These are phyloP conservation scores for Paramyrothecium sp. DNA, from an alignment of 2,329 filamentous ascomycete genomes.

Conservation along the genomic window DNA sequence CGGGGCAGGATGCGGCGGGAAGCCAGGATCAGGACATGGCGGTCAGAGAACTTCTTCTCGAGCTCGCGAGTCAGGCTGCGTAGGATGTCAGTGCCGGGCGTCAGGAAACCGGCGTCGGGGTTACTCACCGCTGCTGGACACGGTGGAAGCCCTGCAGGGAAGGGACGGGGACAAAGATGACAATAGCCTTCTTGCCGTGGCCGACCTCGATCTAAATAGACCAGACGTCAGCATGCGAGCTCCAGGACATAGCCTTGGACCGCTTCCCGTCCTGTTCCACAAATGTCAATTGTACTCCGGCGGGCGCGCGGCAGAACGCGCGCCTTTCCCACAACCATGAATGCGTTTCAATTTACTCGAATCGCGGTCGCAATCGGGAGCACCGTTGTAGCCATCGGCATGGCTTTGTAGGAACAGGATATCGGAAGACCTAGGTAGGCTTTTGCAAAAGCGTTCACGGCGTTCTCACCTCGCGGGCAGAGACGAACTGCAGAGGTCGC, in stretches of 20 bases:
- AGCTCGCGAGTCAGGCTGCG: slow-evolving; percentile 96
- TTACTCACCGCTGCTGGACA: slow-evolving; percentile 94
- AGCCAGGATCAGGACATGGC: slow-evolving; percentile 98
- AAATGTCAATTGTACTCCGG: slow-evolving; percentile 40
- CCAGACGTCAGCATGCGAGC: slow-evolving; percentile 73
- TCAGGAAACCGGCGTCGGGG: background rate
- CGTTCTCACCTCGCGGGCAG: slow-evolving; percentile 95
- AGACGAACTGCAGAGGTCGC: slow-evolving; percentile 97
- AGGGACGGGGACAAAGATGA: slow-evolving; percentile 99
- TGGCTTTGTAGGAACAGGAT: slow-evolving; percentile 43
- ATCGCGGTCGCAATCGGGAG: slow-evolving; percentile 18
- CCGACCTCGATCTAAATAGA: slow-evolving; percentile 95
- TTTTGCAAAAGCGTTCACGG: slow-evolving; percentile 20
- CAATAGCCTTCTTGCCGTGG: slow-evolving; percentile 99
- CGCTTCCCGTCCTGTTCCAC: slow-evolving; percentile 74
- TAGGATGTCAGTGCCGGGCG: slow-evolving; percentile 17
- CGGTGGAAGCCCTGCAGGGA: slow-evolving; percentile 98
- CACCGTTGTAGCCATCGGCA: slow-evolving; percentile 32
- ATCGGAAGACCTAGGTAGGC: slow-evolving; percentile 23
- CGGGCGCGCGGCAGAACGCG: slow-evolving; percentile 17
- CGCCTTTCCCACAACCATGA: slow-evolving; percentile 19
- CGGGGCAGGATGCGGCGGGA: slow-evolving; percentile 98
- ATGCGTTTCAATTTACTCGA: slow-evolving; percentile 18
- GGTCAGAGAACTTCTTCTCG: slow-evolving; percentile 99
- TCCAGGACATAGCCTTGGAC: slow-evolving; percentile 70